Evolutionary conservation across 164 flowering plant genomes (phyloP).

Genomic region (Nymphaea thermarum): DNA sequence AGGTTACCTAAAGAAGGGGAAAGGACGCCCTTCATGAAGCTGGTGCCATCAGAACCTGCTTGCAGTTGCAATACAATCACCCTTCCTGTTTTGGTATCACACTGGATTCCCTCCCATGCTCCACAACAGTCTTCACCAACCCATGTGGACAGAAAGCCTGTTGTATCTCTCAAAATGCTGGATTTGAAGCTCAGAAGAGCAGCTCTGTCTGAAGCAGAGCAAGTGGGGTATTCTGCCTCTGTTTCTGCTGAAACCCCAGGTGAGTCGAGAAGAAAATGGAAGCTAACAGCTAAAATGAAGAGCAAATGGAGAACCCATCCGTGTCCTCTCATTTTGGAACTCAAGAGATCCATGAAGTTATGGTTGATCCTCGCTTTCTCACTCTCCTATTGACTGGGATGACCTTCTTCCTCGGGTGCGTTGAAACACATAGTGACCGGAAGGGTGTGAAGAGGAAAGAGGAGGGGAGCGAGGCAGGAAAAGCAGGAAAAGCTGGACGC

Average conservation of each 20-base stretch:
- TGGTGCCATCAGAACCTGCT: slow-evolving; percentile 20
- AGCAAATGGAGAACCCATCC: not conserved
- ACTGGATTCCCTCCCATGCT: slow-evolving; percentile 85
- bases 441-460: not conserved
- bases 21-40: slow-evolving; percentile 71
- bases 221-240: slow-evolving; percentile 13
- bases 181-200: slow-evolving; percentile 71
- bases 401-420: not conserved
- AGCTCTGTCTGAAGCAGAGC: slow-evolving; percentile 52
- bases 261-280: not conserved
- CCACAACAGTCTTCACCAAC: slow-evolving; percentile 64
- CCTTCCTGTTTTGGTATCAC: slow-evolving; percentile 50
- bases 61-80: slow-evolving; percentile 49
- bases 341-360: not conserved
- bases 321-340: not conserved
- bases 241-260: slow-evolving; percentile 14
- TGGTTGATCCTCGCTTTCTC: not conserved
- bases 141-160: slow-evolving; percentile 65
- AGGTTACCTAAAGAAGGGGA: slow-evolving; percentile 51
- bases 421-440: not conserved
- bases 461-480: not conserved
- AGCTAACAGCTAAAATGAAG: not conserved
- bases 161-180: slow-evolving; percentile 52
- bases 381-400: not conserved
- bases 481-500: not conserved